These are phyloP conservation scores for Botrytis hyacinthi DNA, from an alignment of 2,329 filamentous ascomycete species.

Conservation along the genomic window DNA sequence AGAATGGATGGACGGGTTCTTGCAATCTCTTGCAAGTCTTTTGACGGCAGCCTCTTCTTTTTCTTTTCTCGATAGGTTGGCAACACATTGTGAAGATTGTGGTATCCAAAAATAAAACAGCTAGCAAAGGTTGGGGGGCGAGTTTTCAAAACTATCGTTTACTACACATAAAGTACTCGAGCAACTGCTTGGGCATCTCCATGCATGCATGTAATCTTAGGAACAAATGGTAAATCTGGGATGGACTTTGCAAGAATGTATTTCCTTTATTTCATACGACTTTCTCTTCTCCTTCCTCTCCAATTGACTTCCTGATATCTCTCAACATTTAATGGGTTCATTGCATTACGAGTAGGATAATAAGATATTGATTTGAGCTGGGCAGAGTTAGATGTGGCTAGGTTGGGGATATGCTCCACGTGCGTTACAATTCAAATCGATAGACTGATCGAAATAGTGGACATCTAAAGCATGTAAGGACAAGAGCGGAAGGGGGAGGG, in stretches of 20 bases:
- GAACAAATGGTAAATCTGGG: slow-evolving; percentile 5
- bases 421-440: neutral
- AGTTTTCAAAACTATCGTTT: slow-evolving; percentile 1
- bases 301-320: neutral
- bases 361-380: neutral
- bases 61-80: neutral
- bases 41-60: slow-evolving; percentile 2
- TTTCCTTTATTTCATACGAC: slow-evolving; percentile 7
- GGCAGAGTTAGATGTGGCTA: neutral
- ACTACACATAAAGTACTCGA: neutral
- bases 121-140: slow-evolving; percentile 1
- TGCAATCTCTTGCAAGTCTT: neutral
- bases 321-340: neutral
- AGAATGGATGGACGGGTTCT: slow-evolving; percentile 10
- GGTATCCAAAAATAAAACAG: slow-evolving; percentile 8
- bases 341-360: neutral
- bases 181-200: neutral
- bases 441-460: neutral
- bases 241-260: slow-evolving; percentile 8
- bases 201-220: slow-evolving; percentile 17
- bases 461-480: neutral
- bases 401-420: neutral
- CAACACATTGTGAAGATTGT: slow-evolving; percentile 1
- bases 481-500: neutral
- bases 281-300: neutral